phyloP scores from a whole-genome alignment of 139 green algal genomes.

The Picochlorum sp. region DNA sequence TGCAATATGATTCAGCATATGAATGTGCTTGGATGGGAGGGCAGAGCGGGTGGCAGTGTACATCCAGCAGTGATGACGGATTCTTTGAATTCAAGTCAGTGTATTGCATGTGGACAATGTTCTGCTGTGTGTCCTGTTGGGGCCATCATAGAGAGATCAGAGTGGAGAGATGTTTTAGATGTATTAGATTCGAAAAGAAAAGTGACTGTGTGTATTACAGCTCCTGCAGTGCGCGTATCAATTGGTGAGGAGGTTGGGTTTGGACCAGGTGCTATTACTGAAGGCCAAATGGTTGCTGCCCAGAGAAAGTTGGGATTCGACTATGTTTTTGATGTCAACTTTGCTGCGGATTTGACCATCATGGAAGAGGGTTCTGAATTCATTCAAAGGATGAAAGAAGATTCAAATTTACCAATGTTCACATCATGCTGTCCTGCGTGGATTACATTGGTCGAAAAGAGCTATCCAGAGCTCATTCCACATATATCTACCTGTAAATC shows the following conservation, averaged over 20 bases:
- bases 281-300: conserved; percentile 44
- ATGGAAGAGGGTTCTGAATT: conserved; percentile 65
- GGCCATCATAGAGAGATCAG: conserved; percentile 28
- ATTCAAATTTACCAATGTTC: conserved; percentile 48
- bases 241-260: conserved; percentile 48
- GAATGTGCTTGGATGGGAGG: conserved; percentile 40
- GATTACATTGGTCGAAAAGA: conserved; percentile 50
- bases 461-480: conserved; percentile 56
- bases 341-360: conserved; percentile 59
- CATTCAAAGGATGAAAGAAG: conserved; percentile 29
- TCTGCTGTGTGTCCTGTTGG: conserved; percentile 37
- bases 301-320: conserved; percentile 50
- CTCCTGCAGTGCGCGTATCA: conserved; percentile 51
- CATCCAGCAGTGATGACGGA: conserved; percentile 25
- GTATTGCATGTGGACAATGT: conserved; percentile 43
- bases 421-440: conserved; percentile 62
- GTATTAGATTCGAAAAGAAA: conserved; percentile 34
- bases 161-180: conserved; percentile 36
- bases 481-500: conserved; percentile 58
- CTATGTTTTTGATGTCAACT: conserved; percentile 46
- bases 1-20: conserved; percentile 33
- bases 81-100: conserved; percentile 15
- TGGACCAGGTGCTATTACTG: conserved; percentile 27
- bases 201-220: conserved; percentile 43
- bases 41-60: conserved; percentile 15